Evolutionary conservation across 306 rosid species (phyloP).

Genomic region (Ormosia semicastrata): DNA sequence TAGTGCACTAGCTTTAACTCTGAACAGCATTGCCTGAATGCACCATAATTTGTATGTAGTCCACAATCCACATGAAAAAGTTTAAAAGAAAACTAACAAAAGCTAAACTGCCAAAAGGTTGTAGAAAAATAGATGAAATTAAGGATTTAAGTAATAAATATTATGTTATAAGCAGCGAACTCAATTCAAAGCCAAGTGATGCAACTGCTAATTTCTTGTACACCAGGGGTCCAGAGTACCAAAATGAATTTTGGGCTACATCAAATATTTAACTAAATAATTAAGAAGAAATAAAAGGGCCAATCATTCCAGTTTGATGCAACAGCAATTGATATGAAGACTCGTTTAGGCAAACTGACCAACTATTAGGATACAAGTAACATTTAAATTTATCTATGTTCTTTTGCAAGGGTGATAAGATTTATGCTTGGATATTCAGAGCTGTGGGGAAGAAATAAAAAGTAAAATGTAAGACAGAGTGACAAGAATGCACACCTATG

Average conservation of each 20-base stretch:
- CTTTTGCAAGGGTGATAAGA: background rate
- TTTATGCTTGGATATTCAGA: background rate
- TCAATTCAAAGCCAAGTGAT: background rate
- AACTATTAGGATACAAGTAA: background rate
- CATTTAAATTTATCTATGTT: background rate
- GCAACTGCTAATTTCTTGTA: background rate
- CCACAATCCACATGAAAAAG: background rate
- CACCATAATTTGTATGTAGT: too few species aligned
- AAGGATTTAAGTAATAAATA: background rate
- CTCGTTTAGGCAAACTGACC: background rate
- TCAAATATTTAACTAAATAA: background rate
- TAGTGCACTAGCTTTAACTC: background rate
- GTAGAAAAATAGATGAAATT: background rate
- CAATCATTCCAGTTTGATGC: background rate
- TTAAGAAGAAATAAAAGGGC: background rate
- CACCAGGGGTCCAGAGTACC: background rate
- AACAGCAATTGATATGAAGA: background rate
- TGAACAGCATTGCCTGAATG: background rate
- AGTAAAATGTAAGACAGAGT: background rate
- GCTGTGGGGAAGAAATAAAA: background rate
- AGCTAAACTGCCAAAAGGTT: background rate
- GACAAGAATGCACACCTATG: slow-evolving; percentile 51
- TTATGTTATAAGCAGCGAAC: background rate
- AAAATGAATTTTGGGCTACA: background rate
- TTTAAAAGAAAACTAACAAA: background rate